These are phyloP conservation scores for Coniella lustricola DNA, from an alignment of 2,329 filamentous ascomycete species.

Conservation along the genomic window DNA sequence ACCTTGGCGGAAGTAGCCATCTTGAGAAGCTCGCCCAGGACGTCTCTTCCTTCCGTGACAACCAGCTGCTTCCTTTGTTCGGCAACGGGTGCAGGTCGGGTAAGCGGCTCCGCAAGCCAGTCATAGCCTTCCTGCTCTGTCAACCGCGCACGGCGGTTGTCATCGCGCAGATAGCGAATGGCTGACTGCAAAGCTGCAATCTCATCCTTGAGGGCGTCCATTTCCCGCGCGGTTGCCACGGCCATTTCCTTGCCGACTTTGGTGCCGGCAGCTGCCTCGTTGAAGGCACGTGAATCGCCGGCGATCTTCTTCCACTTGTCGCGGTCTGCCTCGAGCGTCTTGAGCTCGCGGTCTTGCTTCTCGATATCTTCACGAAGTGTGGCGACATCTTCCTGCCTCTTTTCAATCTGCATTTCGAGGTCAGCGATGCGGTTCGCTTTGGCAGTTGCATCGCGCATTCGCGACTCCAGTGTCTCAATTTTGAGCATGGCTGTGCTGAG, in stretches of 20 bases:
- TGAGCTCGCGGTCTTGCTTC: slow-evolving; percentile 60
- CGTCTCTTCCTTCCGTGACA: slow-evolving; percentile 54
- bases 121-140: slow-evolving; percentile 48
- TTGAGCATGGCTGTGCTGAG: slow-evolving; percentile 84
- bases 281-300: slow-evolving; percentile 51
- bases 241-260: slow-evolving; percentile 59
- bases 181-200: slow-evolving; percentile 58
- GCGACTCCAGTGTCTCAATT: slow-evolving; percentile 84
- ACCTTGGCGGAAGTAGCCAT: slow-evolving; percentile 50
- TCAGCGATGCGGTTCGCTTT: slow-evolving; percentile 65
- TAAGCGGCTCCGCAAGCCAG: slow-evolving; percentile 60
- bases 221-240: slow-evolving; percentile 63
- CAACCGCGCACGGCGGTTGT: slow-evolving; percentile 56
- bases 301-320: slow-evolving; percentile 68
- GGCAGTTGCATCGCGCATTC: slow-evolving; percentile 75
- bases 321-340: slow-evolving; percentile 56
- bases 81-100: slow-evolving; percentile 34
- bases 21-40: slow-evolving; percentile 56
- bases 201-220: slow-evolving; percentile 64
- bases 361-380: slow-evolving; percentile 58
- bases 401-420: slow-evolving; percentile 53
- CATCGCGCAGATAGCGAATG: slow-evolving; percentile 60
- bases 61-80: slow-evolving; percentile 46
- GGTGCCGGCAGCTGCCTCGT: slow-evolving; percentile 36
- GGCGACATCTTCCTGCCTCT: slow-evolving; percentile 41